Evolutionary conservation across 2,329 filamentous ascomycete genomes (phyloP).

Genomic region (Fusarium euwallaceae): DNA sequence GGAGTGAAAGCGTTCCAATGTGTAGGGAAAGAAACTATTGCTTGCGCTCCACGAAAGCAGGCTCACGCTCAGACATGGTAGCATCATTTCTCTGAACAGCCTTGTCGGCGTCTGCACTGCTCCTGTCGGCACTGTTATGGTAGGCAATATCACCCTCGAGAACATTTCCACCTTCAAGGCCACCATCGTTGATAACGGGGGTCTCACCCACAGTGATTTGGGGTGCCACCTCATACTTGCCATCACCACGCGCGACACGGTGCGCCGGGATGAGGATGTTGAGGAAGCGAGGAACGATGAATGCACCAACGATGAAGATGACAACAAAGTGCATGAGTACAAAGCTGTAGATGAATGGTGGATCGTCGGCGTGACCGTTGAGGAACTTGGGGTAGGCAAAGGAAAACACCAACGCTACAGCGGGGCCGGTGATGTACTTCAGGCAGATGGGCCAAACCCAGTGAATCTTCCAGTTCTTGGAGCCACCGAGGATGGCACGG

Average conservation of each 20-base stretch:
- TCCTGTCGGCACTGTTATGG: slow-evolving; percentile 16
- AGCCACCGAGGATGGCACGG: slow-evolving; percentile 56
- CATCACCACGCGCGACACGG: slow-evolving; percentile 28
- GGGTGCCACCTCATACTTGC: slow-evolving; percentile 36
- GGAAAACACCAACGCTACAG: slow-evolving; percentile 60
- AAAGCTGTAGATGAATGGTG: slow-evolving; percentile 38
- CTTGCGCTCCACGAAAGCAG: neutral
- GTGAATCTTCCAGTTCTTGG: slow-evolving; percentile 66
- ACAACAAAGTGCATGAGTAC: slow-evolving; percentile 39
- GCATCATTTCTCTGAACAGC: slow-evolving; percentile 2
- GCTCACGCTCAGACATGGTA: slow-evolving; percentile 4
- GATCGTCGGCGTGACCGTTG: slow-evolving; percentile 16
- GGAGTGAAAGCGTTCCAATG: neutral
- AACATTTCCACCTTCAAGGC: slow-evolving; percentile 18
- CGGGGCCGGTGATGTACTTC: slow-evolving; percentile 59
- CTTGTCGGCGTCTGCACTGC: slow-evolving; percentile 31
- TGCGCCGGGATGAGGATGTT: slow-evolving; percentile 29
- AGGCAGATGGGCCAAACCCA: slow-evolving; percentile 59
- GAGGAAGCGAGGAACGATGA: slow-evolving; percentile 28
- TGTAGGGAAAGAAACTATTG: neutral
- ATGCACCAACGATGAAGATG: slow-evolving; percentile 35
- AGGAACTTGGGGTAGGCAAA: slow-evolving; percentile 57
- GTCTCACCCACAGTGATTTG: slow-evolving; percentile 33
- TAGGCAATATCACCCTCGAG: neutral
- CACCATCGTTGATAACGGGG: slow-evolving; percentile 20